Evolutionary conservation across 2,329 filamentous ascomycete species (phyloP).

Genomic region (Fusarium hostae): DNA sequence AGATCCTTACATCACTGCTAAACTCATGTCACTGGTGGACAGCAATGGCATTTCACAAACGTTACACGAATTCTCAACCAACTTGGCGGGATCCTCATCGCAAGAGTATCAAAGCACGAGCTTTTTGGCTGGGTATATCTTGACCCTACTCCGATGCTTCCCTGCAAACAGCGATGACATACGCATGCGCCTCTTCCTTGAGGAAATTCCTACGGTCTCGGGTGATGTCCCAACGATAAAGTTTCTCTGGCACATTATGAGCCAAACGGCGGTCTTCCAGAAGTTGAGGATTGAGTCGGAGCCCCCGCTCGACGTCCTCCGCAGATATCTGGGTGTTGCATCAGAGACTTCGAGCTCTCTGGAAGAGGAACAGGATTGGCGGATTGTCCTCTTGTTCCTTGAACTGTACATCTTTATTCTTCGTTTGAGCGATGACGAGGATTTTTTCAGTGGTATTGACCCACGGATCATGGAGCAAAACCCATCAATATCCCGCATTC

Average conservation of each 20-base stretch:
- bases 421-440: slow-evolving; percentile 94
- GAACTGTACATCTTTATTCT: slow-evolving; percentile 95
- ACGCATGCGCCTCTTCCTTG: slow-evolving; percentile 89
- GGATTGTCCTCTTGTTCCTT: slow-evolving; percentile 87
- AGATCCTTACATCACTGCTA: slow-evolving; percentile 69
- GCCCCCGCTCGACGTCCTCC: slow-evolving; percentile 44
- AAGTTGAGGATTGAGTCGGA: slow-evolving; percentile 48
- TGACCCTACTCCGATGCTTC: slow-evolving; percentile 88
- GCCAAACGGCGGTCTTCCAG: slow-evolving; percentile 55
- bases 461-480: slow-evolving; percentile 52
- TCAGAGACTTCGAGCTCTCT: slow-evolving; percentile 41
- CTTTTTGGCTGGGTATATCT: slow-evolving; percentile 83
- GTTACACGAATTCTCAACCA: slow-evolving; percentile 49
- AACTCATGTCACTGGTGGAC: slow-evolving; percentile 78
- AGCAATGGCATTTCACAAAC: slow-evolving; percentile 74
- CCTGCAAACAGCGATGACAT: slow-evolving; percentile 86
- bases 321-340: slow-evolving; percentile 46
- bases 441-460: slow-evolving; percentile 78
- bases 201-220: slow-evolving; percentile 48
- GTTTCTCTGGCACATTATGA: slow-evolving; percentile 81
- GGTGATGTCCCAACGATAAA: slow-evolving; percentile 69
- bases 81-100: slow-evolving; percentile 45
- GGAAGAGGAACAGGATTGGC: slow-evolving; percentile 74
- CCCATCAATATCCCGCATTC: slow-evolving; percentile 60
- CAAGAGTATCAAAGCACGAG: slow-evolving; percentile 60